Evolutionary conservation across 208 protist genomes (phyloP).

Genomic region (Leishmania aethiopica): DNA sequence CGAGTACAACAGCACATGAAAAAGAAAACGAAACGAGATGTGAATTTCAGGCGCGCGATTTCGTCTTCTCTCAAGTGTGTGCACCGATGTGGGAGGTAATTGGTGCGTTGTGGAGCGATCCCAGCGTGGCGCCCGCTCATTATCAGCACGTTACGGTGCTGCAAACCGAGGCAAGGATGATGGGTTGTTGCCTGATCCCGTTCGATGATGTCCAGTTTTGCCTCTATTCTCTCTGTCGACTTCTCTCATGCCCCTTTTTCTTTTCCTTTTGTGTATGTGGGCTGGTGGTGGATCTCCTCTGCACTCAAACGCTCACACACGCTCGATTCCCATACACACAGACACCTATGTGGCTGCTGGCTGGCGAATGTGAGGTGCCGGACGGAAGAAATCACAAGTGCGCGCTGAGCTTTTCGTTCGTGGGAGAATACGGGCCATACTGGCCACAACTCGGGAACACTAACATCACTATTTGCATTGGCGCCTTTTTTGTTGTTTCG

Average conservation of each 20-base stretch:
- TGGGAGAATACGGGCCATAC: background rate
- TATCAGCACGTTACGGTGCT: background rate
- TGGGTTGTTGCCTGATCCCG: background rate
- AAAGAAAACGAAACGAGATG: slow-evolving; percentile 8
- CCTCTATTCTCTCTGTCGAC: background rate
- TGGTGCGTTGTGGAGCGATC: background rate
- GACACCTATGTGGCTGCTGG: background rate
- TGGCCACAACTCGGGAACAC: background rate
- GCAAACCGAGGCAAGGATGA: background rate
- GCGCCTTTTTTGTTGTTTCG: background rate
- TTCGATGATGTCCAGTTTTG: background rate
- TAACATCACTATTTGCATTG: background rate
- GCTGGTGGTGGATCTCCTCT: background rate
- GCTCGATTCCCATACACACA: background rate
- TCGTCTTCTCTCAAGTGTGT: background rate
- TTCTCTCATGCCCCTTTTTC: background rate
- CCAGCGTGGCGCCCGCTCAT: background rate
- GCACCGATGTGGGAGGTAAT: background rate
- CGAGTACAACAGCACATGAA: background rate
- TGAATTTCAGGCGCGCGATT: slow-evolving; percentile 1
- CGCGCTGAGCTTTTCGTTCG: background rate
- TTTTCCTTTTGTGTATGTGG: background rate
- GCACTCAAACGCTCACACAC: background rate
- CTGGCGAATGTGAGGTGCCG: background rate
- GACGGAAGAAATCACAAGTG: background rate